Base-by-base conservation (phyloP, 2,329 filamentous ascomycete species). In the Alternaria infectoria region DNA sequence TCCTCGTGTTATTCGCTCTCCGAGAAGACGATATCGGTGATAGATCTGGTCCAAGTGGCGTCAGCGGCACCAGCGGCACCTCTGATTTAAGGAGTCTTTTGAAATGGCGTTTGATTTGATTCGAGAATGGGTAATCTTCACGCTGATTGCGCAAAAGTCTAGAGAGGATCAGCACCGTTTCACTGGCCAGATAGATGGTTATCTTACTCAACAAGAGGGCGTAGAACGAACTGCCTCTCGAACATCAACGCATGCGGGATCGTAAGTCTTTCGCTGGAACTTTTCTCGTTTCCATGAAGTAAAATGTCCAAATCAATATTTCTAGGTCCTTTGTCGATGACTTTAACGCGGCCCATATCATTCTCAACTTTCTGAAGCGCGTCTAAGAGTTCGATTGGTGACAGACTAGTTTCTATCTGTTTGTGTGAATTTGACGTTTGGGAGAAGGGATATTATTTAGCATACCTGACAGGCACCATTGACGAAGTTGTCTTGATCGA, bases 241-340 rank as follows among this genome's bases (percentile, higher is more conserved):
- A 90, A 82, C 83, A 99, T 97, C 46, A 92, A 85, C 30, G 88
- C 84, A 78, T 99, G 96, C 11, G 96, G 96, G 26, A 99, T 85
- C 25, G 86, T 90, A n/a, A 99, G 87, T 19, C 93, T 88, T 45
- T 91, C 87, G 67, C 92, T 86, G 44, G 88, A 81, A 55, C 97
- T 81, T 4, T 80, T 83, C 63, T 90, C 81, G 59, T 91, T 82
- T 54, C 89, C 90, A 75, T 97, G 97, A 1, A 97, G 68, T 17
- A 98, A 83, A 50, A 99, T 93, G 75, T 99, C 96, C 13, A 99
- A 84, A 75, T 99, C 96, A 65, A 99, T 97, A 75, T 93, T 97
- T 26, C 96, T 88, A 2, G 96, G 96, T 0, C 96, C 96, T 77
- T 99, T 99, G 74, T 97, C 93, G 45, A 98, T 88, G 46, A 93